Base-by-base conservation (phyloP, 1,284 basidiomycete genomes). In the Cutaneotrichosporon sp. region DNA sequence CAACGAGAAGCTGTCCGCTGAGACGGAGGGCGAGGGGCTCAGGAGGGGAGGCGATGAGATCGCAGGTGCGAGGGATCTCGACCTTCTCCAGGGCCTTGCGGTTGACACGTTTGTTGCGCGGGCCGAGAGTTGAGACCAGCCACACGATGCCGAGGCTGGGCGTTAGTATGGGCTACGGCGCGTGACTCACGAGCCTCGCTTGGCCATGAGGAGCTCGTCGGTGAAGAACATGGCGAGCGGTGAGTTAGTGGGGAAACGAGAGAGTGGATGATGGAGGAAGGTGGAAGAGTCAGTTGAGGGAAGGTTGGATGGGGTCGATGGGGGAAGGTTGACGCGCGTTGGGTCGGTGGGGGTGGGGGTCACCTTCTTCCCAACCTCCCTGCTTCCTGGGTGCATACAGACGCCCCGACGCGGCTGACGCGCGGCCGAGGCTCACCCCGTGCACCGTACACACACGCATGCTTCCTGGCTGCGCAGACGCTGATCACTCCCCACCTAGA, bases 51-150 rank as follows among this genome's bases (percentile, higher is more conserved):
- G 86, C 84, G 59, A 95, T 92, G 50, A 92, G 83, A 47, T 83
- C 85, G 73, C 91, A 95, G 72, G 93, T 78, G 72, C 88, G 85
- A 42, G 85, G 76, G 42, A 95, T 91, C 76, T 94, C 88, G 45
- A 91, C 89, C 16, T 85, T 86, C 65, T 90, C 81, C 25, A 94
- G 88, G 56, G 89, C 89, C 65, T 88, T 87, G 73, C 86, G 87
- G 10, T 90, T 87, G 8, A 94, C 81, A 70, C 88, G 91, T 71
- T 85, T 89, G 80, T 90, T 89, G 77, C 88, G 89, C 6, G 90
- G 87, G 31, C 91, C 92, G 20, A 94, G 82, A 1, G 91, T 94
- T 4, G 91, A 91, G 34, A 91, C 90, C 51, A 94, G 86, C 91
- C 77, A 78, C 45, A 77, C 60, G 52, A 77, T 69, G 6, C 75